Base-by-base conservation (phyloP, 352 stramenopile species). In the Plasmopara muralis region DNA sequence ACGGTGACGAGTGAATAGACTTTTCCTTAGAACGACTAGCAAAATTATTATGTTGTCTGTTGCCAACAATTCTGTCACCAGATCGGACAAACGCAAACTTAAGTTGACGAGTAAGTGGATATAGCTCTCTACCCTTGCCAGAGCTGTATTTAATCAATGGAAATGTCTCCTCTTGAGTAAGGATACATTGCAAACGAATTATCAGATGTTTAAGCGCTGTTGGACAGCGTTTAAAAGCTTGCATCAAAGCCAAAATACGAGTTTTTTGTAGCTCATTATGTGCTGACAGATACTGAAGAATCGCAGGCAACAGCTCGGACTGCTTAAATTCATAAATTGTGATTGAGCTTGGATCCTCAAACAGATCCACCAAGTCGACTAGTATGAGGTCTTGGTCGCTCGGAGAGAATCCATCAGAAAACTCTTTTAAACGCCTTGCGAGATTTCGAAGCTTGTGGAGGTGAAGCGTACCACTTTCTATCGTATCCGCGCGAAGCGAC, bases 271-370 rank as follows among this genome's bases (percentile, higher is more conserved):
- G n/a, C 9, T 66, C 49, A 9, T 49, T 57, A 1, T 57, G 44
- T 3, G 75, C 68, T 4, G 68, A 64, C 6, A 91, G 29, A 39
- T 77, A 88, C 8, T 70, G 49, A 28, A 89, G 54, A 37, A 93
- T 56, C 1, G 80, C 74, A 28, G 77, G 70, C 7, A 93, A 65
- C 0, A 93, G 55, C 41, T 82, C 66, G 2, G 81, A 93, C 34
- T 89, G 81, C 46, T 89, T 90, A 55, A 93, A 89, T 44, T 93
- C 83, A 30, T 89, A 87, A 0, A 77, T 84, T 16, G 83, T 93
- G 41, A 93, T 86, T 9, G 74, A 79, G 47, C 85, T 83, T 31
- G 74, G 60, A 41, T 88, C 67, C 16, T 88, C 76, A 46, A 91
- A 87, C 20, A 91, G 57, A 43, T 91, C 81, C 33, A 89, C 72